phyloP scores from a whole-genome alignment of 1,284 basidiomycete genomes.

The Moesziomyces sp. region DNA sequence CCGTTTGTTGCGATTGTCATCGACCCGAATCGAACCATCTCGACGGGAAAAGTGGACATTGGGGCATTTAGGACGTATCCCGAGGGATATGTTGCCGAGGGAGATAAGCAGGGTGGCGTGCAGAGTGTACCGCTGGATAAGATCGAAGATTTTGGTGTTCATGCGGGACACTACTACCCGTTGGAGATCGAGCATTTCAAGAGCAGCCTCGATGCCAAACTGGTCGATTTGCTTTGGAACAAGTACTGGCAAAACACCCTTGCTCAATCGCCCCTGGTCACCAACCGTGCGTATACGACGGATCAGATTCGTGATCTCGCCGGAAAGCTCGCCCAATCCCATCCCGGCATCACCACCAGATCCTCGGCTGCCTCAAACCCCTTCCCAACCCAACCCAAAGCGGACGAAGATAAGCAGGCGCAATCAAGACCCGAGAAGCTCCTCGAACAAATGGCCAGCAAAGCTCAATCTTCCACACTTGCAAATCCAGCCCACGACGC shows the following conservation, averaged over 20 bases:
- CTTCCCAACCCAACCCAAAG: not conserved
- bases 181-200: slow-evolving; percentile 96
- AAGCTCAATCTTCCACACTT: slow-evolving; percentile 2
- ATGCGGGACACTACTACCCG: slow-evolving; percentile 95
- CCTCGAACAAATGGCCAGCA: slow-evolving; percentile 2
- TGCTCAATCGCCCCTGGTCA: slow-evolving; percentile 87
- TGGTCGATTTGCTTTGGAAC: slow-evolving; percentile 93
- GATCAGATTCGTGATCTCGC: slow-evolving; percentile 88
- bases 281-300: slow-evolving; percentile 89
- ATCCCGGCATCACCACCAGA: slow-evolving; percentile 1
- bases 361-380: not conserved
- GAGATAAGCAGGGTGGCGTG: not conserved
- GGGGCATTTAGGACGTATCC: slow-evolving; percentile 98
- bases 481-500: slow-evolving; percentile 69
- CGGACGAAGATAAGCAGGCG: not conserved
- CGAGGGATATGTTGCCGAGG: slow-evolving; percentile 70
- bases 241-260: slow-evolving; percentile 99
- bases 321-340: slow-evolving; percentile 75
- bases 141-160: slow-evolving; percentile 76
- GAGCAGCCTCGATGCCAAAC: slow-evolving; percentile 82
- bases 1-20: slow-evolving; percentile 98
- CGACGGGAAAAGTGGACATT: slow-evolving; percentile 96
- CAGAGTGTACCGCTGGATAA: slow-evolving; percentile 85
- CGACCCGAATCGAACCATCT: slow-evolving; percentile 97
- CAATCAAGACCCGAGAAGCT: not conserved